These are phyloP conservation scores for Rosa rugosa DNA, from an alignment of 306 rosid genomes.

Conservation along the genomic window DNA sequence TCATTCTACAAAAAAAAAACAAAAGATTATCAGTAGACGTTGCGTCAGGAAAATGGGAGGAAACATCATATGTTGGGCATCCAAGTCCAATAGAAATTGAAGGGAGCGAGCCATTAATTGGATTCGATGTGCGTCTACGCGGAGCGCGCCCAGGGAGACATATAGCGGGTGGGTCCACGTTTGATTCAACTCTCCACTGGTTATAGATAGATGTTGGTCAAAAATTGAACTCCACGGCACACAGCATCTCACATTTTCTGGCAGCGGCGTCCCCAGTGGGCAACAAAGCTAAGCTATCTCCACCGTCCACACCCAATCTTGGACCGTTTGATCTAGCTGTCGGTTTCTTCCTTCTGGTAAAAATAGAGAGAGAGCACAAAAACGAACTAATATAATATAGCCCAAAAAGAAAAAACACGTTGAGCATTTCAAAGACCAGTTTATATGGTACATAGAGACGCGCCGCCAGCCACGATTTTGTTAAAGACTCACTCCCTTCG, in stretches of 20 bases:
- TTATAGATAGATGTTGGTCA: background rate
- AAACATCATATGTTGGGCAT: no score
- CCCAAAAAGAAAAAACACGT: background rate
- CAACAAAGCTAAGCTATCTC: background rate
- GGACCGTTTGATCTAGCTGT: background rate
- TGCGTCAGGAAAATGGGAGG: no score
- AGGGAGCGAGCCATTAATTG: no score
- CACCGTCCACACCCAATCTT: background rate
- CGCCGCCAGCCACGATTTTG: constrained; percentile 35
- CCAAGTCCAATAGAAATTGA: no score
- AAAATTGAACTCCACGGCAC: background rate
- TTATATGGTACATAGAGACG: background rate
- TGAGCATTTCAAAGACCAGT: constrained; percentile 9
- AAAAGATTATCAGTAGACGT: no score
- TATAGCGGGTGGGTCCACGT: constrained; percentile 25
- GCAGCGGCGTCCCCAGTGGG: background rate
- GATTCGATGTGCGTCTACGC: no score
- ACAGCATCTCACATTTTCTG: background rate
- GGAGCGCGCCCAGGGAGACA: background rate
- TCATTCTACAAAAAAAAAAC: no score
- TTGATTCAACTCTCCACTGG: constrained; percentile 11
- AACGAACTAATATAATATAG: background rate
- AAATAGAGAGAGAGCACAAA: background rate
- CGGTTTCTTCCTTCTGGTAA: background rate
- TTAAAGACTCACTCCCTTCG: background rate